phyloP scores from a whole-genome alignment of 1,139 yeast genomes.

The Blastobotrys niveus region DNA sequence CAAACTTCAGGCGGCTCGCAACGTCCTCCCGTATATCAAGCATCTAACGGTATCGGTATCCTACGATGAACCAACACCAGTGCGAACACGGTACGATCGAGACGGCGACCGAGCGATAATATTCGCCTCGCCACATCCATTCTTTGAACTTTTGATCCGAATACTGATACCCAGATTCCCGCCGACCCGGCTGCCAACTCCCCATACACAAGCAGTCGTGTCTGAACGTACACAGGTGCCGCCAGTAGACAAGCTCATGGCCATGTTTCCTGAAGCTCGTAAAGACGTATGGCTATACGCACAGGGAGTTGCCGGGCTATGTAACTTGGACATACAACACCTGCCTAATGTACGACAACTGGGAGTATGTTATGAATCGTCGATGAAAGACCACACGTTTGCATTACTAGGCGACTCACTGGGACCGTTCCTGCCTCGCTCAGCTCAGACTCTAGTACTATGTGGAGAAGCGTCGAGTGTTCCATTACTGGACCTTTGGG shows the following conservation, averaged over 20 bases:
- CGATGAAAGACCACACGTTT: conserved; percentile 7
- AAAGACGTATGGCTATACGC: conserved; percentile 12
- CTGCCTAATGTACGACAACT: conserved; percentile 6
- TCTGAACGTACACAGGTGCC: conserved; percentile 5
- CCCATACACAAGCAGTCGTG: conserved; percentile 5
- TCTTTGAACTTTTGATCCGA: conserved; percentile 7
- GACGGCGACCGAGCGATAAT: neutral
- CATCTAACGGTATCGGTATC: conserved; percentile 8
- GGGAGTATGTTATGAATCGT: conserved; percentile 8
- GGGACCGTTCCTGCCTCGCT: conserved; percentile 11
- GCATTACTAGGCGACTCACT: conserved; percentile 3
- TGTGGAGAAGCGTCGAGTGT: conserved; percentile 7
- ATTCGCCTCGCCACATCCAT: conserved; percentile 3
- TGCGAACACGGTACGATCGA: neutral
- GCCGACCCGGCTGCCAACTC: neutral
- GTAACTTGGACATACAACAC: neutral
- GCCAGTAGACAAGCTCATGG: conserved; percentile 4
- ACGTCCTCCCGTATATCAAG: conserved; percentile 5
- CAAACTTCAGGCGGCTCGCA: conserved; percentile 5
- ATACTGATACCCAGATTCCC: conserved; percentile 6
- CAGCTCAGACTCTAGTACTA: conserved; percentile 7
- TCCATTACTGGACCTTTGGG: neutral
- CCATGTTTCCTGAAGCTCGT: conserved; percentile 2
- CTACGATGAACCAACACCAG: conserved; percentile 5
- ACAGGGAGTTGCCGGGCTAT: conserved; percentile 10